Percentiles rank a stretch among this genome's conserved stretches.
phyloP scores from a whole-genome alignment of 352 stramenopile genomes.

The Pythium aristosporum region DNA sequence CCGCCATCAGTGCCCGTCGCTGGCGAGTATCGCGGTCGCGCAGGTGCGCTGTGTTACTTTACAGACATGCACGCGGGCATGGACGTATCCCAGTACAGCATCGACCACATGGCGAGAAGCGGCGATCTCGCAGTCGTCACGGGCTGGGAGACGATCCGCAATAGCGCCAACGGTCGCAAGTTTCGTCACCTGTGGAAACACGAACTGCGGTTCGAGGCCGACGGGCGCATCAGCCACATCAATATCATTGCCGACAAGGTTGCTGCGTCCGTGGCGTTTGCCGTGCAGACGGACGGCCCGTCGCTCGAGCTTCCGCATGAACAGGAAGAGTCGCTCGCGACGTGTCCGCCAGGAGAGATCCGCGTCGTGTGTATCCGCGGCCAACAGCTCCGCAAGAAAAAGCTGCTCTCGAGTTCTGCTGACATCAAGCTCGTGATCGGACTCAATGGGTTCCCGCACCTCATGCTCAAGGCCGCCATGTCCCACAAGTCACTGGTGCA shows the following conservation, averaged over 20 bases:
- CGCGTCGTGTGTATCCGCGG: conserved; percentile 79
- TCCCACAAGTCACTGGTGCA: conserved; percentile 44
- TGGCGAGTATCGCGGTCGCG: conserved; percentile 65
- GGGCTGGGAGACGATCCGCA: conserved; percentile 74
- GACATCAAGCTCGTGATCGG: conserved; percentile 66
- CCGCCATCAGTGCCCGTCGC: conserved; percentile 66
- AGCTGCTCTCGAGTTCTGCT: conserved; percentile 40
- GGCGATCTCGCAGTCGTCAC: conserved; percentile 77
- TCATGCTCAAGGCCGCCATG: conserved; percentile 43
- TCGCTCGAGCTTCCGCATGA: conserved; percentile 65
- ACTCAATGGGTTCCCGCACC: conserved; percentile 72
- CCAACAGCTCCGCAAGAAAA: conserved; percentile 50
- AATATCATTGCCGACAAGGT: conserved; percentile 86
- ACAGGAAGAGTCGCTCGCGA: conserved; percentile 51
- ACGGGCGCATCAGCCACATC: conserved; percentile 81
- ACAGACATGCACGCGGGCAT: conserved; percentile 67
- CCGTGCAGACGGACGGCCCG: conserved; percentile 50
- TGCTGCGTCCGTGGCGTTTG: conserved; percentile 74
- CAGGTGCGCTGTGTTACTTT: conserved; percentile 69
- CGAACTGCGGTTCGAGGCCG: conserved; percentile 74
- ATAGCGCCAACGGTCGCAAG: conserved; percentile 57
- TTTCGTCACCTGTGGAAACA: conserved; percentile 86
- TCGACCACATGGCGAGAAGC: conserved; percentile 66
- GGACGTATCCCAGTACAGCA: conserved; percentile 66
- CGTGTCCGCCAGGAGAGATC: conserved; percentile 77